Base-by-base conservation (phyloP, 768 basidiomycete genomes). In the Mycena galericulata region DNA sequence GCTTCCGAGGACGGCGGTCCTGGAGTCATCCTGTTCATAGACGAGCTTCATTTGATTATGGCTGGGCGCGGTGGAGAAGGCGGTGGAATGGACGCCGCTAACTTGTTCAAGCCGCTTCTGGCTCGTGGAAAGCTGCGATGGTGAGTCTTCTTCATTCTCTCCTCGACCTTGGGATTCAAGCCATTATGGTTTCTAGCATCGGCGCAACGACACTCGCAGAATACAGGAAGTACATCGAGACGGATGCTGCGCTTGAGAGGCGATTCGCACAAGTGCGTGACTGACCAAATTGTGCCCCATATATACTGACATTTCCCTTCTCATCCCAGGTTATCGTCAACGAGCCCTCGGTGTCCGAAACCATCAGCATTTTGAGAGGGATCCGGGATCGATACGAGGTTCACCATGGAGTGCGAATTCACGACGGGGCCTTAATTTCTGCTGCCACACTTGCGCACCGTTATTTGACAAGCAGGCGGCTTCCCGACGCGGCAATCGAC, bases 221-320 rank as follows among this genome's bases (percentile, higher is more conserved):
- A 77, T 98, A 98, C 78, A 84, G 94, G 65, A 93, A 97, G 78
- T 93, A 95, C 78, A 96, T 98, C 75, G 96, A 98, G 80, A 94
- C 92, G 51, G 96, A 97, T 74, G 90, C 93, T 34, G 96, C 96
- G 8, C 85, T 97, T 59, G 96, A 97, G 75, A 89, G 96, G 69
- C 87, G 96, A 71, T 97, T 97, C 78, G 95, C 96, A 3, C 96
- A 98, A n/a, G n/a, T n/a, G n/a, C n/a, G n/a, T n/a, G n/a, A n/a
- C n/a, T n/a, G n/a, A n/a, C n/a, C n/a, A n/a, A n/a, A n/a, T n/a
- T n/a, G n/a, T n/a, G n/a, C n/a, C n/a, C n/a, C n/a, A n/a, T n/a
- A n/a, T n/a, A n/a, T n/a, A n/a, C n/a, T n/a, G n/a, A n/a, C n/a
- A n/a, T n/a, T n/a, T n/a, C n/a, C n/a, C n/a, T n/a, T n/a, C n/a